Evolutionary conservation across 2,329 filamentous ascomycete genomes (phyloP), one percentile per base, ranked within the genome.

Genomic region (Cryphonectria naterciae): DNA sequence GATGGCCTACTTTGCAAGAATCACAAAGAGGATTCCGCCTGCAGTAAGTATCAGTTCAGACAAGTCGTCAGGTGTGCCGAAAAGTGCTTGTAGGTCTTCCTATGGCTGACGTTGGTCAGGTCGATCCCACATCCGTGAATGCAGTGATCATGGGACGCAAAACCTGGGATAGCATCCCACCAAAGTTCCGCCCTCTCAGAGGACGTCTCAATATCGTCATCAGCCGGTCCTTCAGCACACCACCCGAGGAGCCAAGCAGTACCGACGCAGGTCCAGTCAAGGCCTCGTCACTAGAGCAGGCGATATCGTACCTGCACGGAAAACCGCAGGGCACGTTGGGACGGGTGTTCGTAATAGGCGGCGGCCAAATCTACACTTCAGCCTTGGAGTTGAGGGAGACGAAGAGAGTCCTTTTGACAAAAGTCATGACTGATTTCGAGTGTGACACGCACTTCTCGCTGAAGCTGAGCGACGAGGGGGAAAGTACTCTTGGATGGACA

Each of bases 131-230:
- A 0, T 75, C 82, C 58, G 70, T 83, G 74, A 95, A 95, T 80
- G 92, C 93, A 25, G 93, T 98, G 67, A 92, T 99, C 75, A 99
- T 99, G 96, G 96, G 96, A 72, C 92, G 96, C 78, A 98, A 97
- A 82, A 99, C 96, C 0, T 99, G 95, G 91, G 94, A 97, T 67
- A 94, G 91, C 74, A 95, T 99, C 72, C 95, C 96, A 2, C 78
- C 85, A 8, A 87, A 85, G 67, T 94, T 96, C 79, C 87, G 94
- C 2, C 96, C 96, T 25, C 85, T 99, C 46, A 91, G 89, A 73
- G 92, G 90, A 73, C 86, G 96, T 13, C 84, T 94, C 66, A 98
- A 97, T 80, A 88, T 98, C 56, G 88, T 98, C 74, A 85, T 99
- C 75, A 92, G 90, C 73, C 85, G 91, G 63, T 84, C 84, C 19